Percentiles rank a stretch among this genome's conserved stretches.
Evolutionary conservation across 140 eudicot species (phyloP).

Genomic region (Oenanthe javanica): DNA sequence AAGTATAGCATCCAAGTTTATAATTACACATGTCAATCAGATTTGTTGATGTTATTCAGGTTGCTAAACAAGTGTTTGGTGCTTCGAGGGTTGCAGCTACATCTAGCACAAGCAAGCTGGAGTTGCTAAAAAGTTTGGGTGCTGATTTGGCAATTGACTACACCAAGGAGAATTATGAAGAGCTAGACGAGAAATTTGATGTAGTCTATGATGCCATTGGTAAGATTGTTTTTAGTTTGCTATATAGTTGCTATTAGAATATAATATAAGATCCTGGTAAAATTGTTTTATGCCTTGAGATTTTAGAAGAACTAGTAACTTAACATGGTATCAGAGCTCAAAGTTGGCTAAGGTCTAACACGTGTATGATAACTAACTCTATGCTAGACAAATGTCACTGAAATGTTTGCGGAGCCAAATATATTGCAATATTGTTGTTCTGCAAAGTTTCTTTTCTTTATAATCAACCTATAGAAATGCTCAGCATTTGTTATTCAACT

Average conservation of each 20-base stretch:
- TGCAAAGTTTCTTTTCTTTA: background rate
- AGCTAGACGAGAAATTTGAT: constrained; percentile 13
- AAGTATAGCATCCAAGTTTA: background rate
- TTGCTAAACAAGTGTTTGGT: constrained; percentile 80
- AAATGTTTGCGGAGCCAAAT: background rate
- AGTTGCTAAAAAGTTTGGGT: constrained; percentile 71
- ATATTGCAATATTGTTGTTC: background rate
- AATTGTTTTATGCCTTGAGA: too few species aligned
- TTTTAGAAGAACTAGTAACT: too few species aligned
- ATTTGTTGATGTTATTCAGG: constrained; percentile 25
- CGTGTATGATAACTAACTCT: background rate
- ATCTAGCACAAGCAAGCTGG: constrained; percentile 73
- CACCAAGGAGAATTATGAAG: constrained; percentile 81
- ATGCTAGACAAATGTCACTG: background rate
- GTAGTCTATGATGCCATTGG: constrained; percentile 4
- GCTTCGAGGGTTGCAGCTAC: constrained; percentile 91
- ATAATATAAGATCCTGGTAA: too few species aligned
- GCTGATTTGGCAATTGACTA: constrained; percentile 85
- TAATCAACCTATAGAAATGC: background rate
- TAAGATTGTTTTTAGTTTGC: background rate
- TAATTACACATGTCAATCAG: background rate
- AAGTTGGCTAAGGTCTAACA: too few species aligned
- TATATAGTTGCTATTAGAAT: background rate
- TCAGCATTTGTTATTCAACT: background rate
- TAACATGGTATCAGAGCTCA: too few species aligned